phyloP scores from a whole-genome alignment of 441 rosid genomes.

The Euphorbia corollata region DNA sequence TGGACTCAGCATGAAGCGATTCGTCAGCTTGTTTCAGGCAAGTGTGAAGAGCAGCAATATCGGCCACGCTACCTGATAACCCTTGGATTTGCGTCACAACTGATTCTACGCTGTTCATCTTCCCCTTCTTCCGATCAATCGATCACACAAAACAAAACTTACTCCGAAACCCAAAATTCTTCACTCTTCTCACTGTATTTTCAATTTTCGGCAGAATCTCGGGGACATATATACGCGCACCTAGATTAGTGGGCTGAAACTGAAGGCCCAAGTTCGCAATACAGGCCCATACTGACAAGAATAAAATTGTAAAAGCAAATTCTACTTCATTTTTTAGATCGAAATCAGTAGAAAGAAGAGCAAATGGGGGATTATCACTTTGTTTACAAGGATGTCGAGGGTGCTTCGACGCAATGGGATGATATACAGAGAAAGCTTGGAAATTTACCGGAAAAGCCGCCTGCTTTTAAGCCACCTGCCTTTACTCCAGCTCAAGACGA shows the following conservation, averaged over 20 bases:
- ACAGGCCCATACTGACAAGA: background rate
- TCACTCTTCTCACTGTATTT: background rate
- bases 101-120: slow-evolving; percentile 48
- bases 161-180: background rate
- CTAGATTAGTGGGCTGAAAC: background rate
- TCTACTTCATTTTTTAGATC: background rate
- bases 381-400: slow-evolving; percentile 90
- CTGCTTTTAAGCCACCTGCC: slow-evolving; percentile 78
- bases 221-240: background rate
- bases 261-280: slow-evolving; percentile 2
- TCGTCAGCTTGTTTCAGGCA: slow-evolving; percentile 57
- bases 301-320: background rate
- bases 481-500: slow-evolving; percentile 63
- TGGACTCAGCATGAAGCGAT: slow-evolving; percentile 46
- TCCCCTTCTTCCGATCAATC: slow-evolving; percentile 10
- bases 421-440: slow-evolving; percentile 95
- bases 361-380: slow-evolving; percentile 90
- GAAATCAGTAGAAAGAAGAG: background rate
- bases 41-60: slow-evolving; percentile 49
- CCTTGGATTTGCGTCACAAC: slow-evolving; percentile 79
- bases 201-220: background rate
- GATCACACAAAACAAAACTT: background rate
- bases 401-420: slow-evolving; percentile 98
- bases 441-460: slow-evolving; percentile 75
- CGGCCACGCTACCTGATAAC: slow-evolving; percentile 48